Conservation (phyloP, 208 protist species). For the Trichomonas gallinae region DNA sequence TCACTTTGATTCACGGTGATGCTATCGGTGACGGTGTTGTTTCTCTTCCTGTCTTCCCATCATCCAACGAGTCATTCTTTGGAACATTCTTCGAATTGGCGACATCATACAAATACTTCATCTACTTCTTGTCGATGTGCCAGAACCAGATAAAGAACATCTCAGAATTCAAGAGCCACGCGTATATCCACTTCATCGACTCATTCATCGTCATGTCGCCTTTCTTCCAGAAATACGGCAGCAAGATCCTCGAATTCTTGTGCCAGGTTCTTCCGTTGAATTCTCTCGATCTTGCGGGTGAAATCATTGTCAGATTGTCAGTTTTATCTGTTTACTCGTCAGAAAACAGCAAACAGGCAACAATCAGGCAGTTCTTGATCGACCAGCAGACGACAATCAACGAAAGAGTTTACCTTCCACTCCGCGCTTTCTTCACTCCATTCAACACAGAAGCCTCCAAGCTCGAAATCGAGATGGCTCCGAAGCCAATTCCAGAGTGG, state of each 20-base stretch:
- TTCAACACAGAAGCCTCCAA: neutral
- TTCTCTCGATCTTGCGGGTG: neutral
- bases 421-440: neutral
- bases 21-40: neutral
- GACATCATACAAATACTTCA: neutral
- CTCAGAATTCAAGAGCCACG: neutral
- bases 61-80: conserved; percentile 17
- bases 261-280: neutral
- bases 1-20: neutral
- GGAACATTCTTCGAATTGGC: neutral
- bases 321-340: neutral
- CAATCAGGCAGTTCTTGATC: neutral
- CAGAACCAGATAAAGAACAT: neutral
- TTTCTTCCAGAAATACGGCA: neutral
- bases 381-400: neutral
- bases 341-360: neutral
- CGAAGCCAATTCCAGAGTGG: neutral
- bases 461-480: neutral
- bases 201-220: neutral
- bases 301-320: neutral
- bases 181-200: neutral
- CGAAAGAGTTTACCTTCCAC: neutral
- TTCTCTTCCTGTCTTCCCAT: neutral
- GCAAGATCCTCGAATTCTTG: neutral
- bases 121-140: neutral